Conservation (phyloP, 495 filamentous ascomycete genomes). For the Cenococcum geophilum region DNA sequence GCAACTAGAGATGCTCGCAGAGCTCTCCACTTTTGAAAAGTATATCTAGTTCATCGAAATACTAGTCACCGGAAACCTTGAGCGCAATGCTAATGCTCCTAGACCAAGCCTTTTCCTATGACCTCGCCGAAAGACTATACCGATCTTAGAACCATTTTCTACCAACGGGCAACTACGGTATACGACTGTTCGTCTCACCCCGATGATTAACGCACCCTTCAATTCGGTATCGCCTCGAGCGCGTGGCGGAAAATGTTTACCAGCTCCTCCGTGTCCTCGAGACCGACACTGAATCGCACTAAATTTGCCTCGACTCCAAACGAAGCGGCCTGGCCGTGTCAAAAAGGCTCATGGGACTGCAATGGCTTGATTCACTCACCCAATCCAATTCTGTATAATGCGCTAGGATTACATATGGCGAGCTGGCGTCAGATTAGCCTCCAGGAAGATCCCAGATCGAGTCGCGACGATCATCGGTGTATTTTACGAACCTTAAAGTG, state of each 20-base stretch:
- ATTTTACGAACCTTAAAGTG: conserved; percentile 56
- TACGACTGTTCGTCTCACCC: background rate
- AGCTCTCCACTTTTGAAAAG: background rate
- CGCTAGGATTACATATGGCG: conserved; percentile 84
- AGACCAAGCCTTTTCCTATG: background rate
- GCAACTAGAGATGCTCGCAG: background rate
- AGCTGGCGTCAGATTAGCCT: conserved; percentile 43
- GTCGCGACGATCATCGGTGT: background rate
- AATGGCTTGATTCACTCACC: conserved; percentile 43
- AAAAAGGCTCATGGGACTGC: conserved; percentile 1
- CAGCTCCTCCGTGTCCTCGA: conserved; percentile 71
- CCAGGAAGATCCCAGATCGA: background rate
- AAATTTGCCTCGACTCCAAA: conserved; percentile 74
- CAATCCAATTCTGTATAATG: conserved; percentile 91
- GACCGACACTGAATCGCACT: conserved; percentile 80
- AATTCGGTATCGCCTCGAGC: conserved; percentile 21
- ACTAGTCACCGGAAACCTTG: background rate
- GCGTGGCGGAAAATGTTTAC: conserved; percentile 45
- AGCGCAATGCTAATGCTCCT: background rate
- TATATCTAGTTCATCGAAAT: background rate
- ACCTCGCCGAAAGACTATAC: background rate
- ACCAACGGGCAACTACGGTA: background rate
- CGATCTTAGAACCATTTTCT: background rate
- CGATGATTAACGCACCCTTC: background rate
- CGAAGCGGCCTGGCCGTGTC: conserved; percentile 52